phyloP scores from a whole-genome alignment of 208 protist species.

The Leishmania guyanensis region DNA sequence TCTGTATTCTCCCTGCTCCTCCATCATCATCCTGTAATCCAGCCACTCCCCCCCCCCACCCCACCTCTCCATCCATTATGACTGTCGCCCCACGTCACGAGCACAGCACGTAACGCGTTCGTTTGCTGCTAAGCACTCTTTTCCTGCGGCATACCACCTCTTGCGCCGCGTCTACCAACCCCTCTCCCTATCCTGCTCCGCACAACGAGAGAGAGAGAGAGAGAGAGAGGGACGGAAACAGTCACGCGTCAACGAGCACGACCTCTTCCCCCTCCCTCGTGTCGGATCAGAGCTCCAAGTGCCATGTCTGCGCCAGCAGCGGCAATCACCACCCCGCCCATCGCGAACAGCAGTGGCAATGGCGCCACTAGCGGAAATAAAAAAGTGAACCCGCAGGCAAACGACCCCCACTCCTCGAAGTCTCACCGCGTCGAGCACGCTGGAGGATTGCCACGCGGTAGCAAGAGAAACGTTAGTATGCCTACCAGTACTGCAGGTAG shows the following conservation, averaged over 20 bases:
- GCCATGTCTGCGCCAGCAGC: neutral
- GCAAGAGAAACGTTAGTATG: neutral
- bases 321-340: neutral
- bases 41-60: neutral
- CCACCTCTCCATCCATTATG: neutral
- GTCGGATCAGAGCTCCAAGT: neutral
- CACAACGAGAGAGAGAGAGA: too few species aligned
- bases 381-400: neutral
- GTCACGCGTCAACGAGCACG: neutral
- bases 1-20: neutral
- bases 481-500: neutral
- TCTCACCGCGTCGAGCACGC: neutral
- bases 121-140: neutral
- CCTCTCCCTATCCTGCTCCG: neutral
- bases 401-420: neutral
- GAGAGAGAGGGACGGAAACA: neutral
- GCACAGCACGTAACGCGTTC: neutral
- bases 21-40: neutral
- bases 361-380: neutral
- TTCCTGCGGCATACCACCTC: neutral
- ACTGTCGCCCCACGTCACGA: neutral
- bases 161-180: neutral
- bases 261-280: neutral
- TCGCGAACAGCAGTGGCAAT: neutral
- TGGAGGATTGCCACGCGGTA: too few species aligned